Conservation (phyloP, 495 filamentous ascomycete genomes). For the Aspergillus nidulans region DNA sequence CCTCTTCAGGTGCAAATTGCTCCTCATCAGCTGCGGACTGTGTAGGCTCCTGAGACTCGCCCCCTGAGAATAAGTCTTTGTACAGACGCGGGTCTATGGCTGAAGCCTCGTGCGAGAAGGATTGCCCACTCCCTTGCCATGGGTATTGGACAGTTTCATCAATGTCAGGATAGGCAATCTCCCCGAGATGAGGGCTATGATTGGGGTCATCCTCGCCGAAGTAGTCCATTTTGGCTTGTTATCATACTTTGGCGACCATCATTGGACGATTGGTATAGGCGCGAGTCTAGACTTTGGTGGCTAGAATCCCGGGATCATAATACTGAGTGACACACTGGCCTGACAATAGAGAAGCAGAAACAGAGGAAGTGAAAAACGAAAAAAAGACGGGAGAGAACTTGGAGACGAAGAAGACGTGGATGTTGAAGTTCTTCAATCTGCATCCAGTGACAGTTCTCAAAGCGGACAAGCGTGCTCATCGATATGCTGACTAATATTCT, state of each 20-base stretch:
- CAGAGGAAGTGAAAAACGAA: neutral
- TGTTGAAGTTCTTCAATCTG: neutral
- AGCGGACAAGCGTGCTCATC: conserved; percentile 6
- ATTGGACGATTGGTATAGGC: conserved; percentile 3
- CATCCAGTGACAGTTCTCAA: conserved; percentile 10
- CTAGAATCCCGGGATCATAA: neutral
- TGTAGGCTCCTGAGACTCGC: conserved; percentile 13
- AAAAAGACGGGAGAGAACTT: neutral
- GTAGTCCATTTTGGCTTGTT: conserved; percentile 21
- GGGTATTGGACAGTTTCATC: conserved; percentile 34
- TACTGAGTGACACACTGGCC: neutral
- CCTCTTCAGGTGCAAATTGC: neutral
- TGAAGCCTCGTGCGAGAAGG: conserved; percentile 12
- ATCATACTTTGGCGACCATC: conserved; percentile 4
- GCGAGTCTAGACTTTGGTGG: neutral
- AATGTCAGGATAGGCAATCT: conserved; percentile 34
- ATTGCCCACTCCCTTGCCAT: conserved; percentile 28
- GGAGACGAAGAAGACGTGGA: neutral
- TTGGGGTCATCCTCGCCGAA: conserved; percentile 18
- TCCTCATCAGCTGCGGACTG: conserved; percentile 5
- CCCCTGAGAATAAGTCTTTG: conserved; percentile 18
- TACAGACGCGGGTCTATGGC: conserved; percentile 43
- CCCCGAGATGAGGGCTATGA: conserved; percentile 15
- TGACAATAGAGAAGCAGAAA: neutral
- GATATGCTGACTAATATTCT: neutral